Conservation (phyloP, 2,329 filamentous ascomycete species). For the Teratosphaeriaceae sp. region DNA sequence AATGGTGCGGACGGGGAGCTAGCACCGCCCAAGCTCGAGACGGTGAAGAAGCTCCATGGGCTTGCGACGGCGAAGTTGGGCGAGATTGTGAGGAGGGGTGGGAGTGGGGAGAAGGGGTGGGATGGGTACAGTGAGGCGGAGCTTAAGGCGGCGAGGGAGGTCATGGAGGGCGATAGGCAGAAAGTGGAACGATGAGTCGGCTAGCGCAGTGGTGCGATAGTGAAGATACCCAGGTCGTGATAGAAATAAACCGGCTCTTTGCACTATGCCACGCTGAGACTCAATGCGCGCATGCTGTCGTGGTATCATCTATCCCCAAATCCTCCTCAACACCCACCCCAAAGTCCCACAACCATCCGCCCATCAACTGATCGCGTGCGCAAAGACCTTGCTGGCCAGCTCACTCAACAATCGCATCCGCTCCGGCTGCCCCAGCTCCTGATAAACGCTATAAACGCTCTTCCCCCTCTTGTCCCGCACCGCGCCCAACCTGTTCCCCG, state of each 20-base stretch:
- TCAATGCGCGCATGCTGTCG: background rate
- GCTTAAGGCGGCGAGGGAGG: constrained; percentile 61
- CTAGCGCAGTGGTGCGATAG: too few relatives aligned
- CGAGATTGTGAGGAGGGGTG: constrained; percentile 64
- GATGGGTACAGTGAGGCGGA: constrained; percentile 66
- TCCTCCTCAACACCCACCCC: background rate
- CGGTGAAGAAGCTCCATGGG: constrained; percentile 62
- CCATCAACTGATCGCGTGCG: constrained; percentile 57
- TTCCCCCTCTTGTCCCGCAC: constrained; percentile 87
- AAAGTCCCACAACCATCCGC: background rate
- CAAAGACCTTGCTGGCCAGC: constrained; percentile 80
- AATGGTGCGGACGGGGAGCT: constrained; percentile 32
- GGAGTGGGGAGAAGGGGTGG: constrained; percentile 58
- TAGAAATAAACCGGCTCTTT: too few relatives aligned
- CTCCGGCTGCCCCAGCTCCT: constrained; percentile 78
- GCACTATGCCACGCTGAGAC: too few relatives aligned
- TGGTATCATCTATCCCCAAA: constrained; percentile 4
- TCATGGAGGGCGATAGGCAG: constrained; percentile 51
- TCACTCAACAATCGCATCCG: constrained; percentile 75
- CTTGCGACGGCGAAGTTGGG: constrained; percentile 66
- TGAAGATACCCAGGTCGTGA: too few relatives aligned
- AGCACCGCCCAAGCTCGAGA: constrained; percentile 49
- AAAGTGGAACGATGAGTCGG: constrained; percentile 30
- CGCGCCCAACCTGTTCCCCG: constrained; percentile 85
- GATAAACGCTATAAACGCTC: constrained; percentile 89